Conservation (phyloP, 148 eudicot genomes). For the Rhododendron vialii region DNA sequence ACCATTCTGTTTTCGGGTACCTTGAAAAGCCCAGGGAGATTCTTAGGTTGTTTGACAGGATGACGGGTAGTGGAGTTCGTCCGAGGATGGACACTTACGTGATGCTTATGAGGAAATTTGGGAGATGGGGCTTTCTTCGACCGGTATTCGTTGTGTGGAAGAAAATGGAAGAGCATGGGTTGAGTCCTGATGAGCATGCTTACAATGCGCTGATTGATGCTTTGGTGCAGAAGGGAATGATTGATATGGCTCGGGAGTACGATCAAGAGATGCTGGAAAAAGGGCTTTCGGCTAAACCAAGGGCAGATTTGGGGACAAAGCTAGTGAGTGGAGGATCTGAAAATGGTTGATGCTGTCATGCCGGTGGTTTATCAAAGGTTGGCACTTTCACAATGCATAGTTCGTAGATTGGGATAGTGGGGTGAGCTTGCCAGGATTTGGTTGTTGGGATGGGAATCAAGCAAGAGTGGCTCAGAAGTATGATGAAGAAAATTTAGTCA, state of each 20-base stretch:
- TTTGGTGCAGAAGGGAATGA: constrained; percentile 80
- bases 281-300: constrained; percentile 87
- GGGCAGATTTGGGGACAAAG: constrained; percentile 52
- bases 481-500: not conserved
- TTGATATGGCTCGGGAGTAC: constrained; percentile 77
- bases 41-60: constrained; percentile 63
- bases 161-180: constrained; percentile 74
- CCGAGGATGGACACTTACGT: constrained; percentile 83
- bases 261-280: constrained; percentile 83
- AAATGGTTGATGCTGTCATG: constrained; percentile 11
- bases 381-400: not conserved
- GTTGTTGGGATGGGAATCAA: not conserved
- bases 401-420: not conserved
- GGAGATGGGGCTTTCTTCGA: constrained; percentile 90
- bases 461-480: not conserved
- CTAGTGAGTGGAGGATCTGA: constrained; percentile 22
- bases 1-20: constrained; percentile 59
- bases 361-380: not conserved
- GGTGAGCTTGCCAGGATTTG: not conserved
- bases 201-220: constrained; percentile 93
- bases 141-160: constrained; percentile 77
- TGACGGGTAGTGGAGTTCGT: constrained; percentile 62
- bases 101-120: constrained; percentile 93
- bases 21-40: constrained; percentile 84
- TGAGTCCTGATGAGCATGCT: constrained; percentile 83